These are phyloP conservation scores for Heliamphora pulchella DNA, from an alignment of 179 eudicot species.

Conservation along the genomic window DNA sequence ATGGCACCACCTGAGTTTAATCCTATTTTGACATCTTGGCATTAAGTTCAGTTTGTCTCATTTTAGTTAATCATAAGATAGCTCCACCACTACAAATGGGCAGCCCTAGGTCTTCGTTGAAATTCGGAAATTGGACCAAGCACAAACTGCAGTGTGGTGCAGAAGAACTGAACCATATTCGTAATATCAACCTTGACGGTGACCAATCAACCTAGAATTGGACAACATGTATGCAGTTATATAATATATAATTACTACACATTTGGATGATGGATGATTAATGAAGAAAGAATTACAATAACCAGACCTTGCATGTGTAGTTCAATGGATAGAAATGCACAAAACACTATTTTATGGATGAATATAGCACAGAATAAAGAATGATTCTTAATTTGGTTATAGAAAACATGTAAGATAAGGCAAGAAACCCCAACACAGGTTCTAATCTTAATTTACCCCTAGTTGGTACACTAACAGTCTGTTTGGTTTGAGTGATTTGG, in stretches of 20 bases:
- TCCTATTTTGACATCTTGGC: neutral
- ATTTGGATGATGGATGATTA: neutral
- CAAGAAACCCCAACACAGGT: neutral
- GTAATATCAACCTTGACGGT: neutral
- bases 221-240: neutral
- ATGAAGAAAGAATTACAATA: neutral
- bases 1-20: neutral
- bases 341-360: neutral
- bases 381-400: neutral
- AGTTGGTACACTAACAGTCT: too few relatives aligned
- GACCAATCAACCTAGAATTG: neutral
- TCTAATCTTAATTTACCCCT: neutral
- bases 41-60: neutral
- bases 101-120: neutral
- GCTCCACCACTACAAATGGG: neutral
- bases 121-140: neutral
- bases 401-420: neutral
- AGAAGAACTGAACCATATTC: neutral
- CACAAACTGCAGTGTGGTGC: neutral
- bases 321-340: neutral
- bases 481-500: too few relatives aligned
- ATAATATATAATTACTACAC: neutral
- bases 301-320: neutral
- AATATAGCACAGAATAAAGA: neutral
- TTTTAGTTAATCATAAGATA: neutral